Base-by-base conservation (phyloP, 2,329 filamentous ascomycete species). In the Sarocladium oryzae region DNA sequence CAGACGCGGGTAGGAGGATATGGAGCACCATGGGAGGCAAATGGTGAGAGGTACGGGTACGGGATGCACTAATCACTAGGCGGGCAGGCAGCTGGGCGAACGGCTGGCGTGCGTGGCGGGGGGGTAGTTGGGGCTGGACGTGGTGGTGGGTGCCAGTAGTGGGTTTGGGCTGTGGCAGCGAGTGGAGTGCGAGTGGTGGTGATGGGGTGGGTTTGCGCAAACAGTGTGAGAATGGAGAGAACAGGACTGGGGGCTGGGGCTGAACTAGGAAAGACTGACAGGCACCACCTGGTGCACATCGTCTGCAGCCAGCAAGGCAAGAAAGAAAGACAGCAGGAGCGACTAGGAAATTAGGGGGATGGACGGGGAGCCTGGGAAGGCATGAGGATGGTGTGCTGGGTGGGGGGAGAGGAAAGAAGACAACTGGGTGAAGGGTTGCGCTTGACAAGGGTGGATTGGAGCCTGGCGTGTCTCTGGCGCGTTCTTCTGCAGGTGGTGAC, bases 381-480 rank as follows among this genome's bases (percentile, higher is more conserved):
- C 43, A 48, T 23, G 43, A 33, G 16, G 10, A n/a, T n/a, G 7
- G 43, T 32, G 43, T 24, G 28, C 26, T 20, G 10, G 20, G 6
- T n/a, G 15, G 24, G 43, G 32, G 43, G 43, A 26, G 43, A 45
- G 40, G 21, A 4, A 18, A 20, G 26, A 16, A 26, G n/a, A 26
- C 40, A 13, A 43, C 40, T 43, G 21, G 23, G 23, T 43, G 40
- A 16, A 32, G n/a, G 43, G 28, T 48, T 26, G 43, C 43, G 43
- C 43, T 48, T 48, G 43, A 30, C 43, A 6, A 33, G 43, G 43
- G 43, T 48, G 43, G 23, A 48, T 48, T 30, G 43, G 16, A 23
- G 24, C 43, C 43, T 48, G 43, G 43, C 43, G 43, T 48, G 43
- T 48, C 43, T 32, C 33, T 32, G 43, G 43, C 40, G 40, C 40